Evolutionary conservation across 2,329 filamentous ascomycete species (phyloP), one percentile per base, ranked within the genome.

Genomic region (Exophiala lecanii-corni): DNA sequence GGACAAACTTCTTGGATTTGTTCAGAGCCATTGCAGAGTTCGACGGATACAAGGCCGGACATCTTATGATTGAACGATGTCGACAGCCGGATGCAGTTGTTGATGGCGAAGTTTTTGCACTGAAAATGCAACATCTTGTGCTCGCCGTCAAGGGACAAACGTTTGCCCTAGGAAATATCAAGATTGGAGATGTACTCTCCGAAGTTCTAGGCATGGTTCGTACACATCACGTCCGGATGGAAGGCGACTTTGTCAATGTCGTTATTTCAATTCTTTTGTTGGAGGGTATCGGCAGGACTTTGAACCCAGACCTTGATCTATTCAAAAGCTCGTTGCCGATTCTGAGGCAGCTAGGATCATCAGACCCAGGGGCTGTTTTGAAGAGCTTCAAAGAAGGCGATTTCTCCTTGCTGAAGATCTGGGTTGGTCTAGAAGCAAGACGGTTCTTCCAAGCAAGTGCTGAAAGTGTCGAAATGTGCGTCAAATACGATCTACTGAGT

Each of bases 201-300:
- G 79, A 94, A 56, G 92, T 97, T 0, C 72, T 98, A 33, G 76
- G 76, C 46, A 96, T 98, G 89, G 92, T 98, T 20, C 80, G 92
- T 42, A 71, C 74, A 7, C 92, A 98, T 62, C 92, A 98, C 60
- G 92, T 98, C 3, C 78, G 92, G 6, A 76, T 98, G 38, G 92
- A 98, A 65, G 92, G 92, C 6, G 92, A 98, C 62, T 98, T 97
- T 61, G 89, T 98, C 61, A 98, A 98, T 60, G 92, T 98, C 3
- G 91, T 98, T 20, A 84, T 98, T 45, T 94, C 88, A 47, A 96
- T 97, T 40, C 70, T 98, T 23, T 74, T 98, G 2, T 74, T 98
- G 1, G 92, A 98, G 62, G 92, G 92, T 5, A 98, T 97, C 58
- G 92, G 92, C 0, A 78, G 92, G 49, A 87, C 75, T 46, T 68